These are phyloP conservation scores for Kuraishia hungarica DNA, from an alignment of 805 yeast species.

Conservation along the genomic window DNA sequence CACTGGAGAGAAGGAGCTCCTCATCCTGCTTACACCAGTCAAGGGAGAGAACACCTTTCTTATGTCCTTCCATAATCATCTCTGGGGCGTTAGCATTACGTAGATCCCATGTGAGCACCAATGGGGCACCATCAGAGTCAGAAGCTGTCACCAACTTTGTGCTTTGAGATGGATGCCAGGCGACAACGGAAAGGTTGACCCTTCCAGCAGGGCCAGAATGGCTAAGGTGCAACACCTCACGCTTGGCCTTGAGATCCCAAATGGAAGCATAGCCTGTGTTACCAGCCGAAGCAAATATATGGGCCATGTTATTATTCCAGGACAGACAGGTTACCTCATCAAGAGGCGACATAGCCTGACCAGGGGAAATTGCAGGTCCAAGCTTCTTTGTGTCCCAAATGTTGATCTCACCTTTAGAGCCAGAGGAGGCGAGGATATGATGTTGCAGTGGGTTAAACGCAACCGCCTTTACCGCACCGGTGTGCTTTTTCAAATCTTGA, in stretches of 20 bases:
- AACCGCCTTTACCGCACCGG: constrained; percentile 62
- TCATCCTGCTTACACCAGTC: constrained; percentile 93
- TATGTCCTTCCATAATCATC: constrained; percentile 65
- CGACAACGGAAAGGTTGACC: constrained; percentile 71
- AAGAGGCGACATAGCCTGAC: constrained; percentile 67
- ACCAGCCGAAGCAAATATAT: constrained; percentile 87
- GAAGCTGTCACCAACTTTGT: constrained; percentile 87
- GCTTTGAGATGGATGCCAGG: constrained; percentile 90
- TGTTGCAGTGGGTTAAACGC: constrained; percentile 70
- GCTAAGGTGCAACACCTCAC: constrained; percentile 81
- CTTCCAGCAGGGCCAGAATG: constrained; percentile 52
- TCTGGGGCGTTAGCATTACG: constrained; percentile 93
- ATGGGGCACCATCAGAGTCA: constrained; percentile 70
- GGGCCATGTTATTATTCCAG: constrained; percentile 80
- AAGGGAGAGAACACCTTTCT: constrained; percentile 78
- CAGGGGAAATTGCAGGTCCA: constrained; percentile 53
- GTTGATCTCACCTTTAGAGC: constrained; percentile 79
- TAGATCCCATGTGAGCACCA: constrained; percentile 86
- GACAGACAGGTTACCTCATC: constrained; percentile 77
- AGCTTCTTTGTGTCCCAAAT: constrained; percentile 81
- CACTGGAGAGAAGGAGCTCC: constrained; percentile 73
- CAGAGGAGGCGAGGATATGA: constrained; percentile 77
- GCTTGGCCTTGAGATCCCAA: constrained; percentile 85
- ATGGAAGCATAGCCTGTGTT: constrained; percentile 80
- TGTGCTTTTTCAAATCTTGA: constrained; percentile 48